Evolutionary conservation across 768 basidiomycete genomes (phyloP), one percentile per base, ranked within the genome.

Genomic region (Boletus reticuloceps): DNA sequence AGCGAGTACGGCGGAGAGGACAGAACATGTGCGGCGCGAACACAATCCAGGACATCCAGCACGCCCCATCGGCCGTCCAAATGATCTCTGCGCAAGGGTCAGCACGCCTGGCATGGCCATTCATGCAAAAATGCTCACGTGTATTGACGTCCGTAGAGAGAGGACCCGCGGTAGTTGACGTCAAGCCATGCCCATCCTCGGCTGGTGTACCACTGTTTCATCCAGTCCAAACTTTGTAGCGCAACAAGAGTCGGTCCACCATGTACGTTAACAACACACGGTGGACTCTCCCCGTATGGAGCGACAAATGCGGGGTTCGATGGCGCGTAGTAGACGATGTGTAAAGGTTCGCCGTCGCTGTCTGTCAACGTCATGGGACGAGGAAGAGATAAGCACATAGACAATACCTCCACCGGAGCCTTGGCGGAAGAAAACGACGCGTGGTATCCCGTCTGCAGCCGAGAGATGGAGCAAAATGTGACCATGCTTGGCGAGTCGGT

Each of bases 201-300:
- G 51, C 51, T 53, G 16, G 51, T 53, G 37, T 39, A 46, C 51
- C 51, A 53, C 20, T 53, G 51, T 20, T 53, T 53, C 27, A 44
- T 38, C 38, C 11, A 53, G 20, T 53, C 51, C 6, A 53, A 12
- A 20, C 44, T 46, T 39, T 53, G 51, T 5, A 53, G 8, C 3
- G 44, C 51, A 5, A 46, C 31, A 3, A 52, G 32, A 6, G 44
- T 52, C 16, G 43, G 51, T 13, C 51, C 51, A 25, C 43, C 51
- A 19, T 52, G 43, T 3, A 52, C 51, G 36, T 52, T 52, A 43
- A 52, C 51, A 19, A 52, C 38, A n/a, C 51, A 52, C 2, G 44
- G 51, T 5, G 44, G 51, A 2, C 19, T 16, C 19, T 53, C 51
- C 37, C 44, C 27, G 6, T 39, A 9, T 14, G 27, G 44, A 10